phyloP scores from a whole-genome alignment of 1,284 basidiomycete genomes.

The Earliella scabrosa region DNA sequence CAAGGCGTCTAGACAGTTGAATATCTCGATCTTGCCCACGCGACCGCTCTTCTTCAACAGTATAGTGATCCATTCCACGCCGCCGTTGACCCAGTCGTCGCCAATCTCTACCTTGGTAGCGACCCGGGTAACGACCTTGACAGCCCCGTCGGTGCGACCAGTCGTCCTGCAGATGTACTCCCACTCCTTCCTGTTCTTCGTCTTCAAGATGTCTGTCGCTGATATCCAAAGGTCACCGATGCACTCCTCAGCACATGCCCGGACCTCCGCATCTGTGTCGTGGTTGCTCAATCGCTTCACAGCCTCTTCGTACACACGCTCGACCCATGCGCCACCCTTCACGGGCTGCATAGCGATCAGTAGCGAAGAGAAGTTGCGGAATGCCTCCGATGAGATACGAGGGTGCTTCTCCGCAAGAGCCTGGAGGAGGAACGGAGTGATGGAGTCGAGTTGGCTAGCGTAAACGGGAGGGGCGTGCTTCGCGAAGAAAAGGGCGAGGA shows the following conservation, averaged over 20 bases:
- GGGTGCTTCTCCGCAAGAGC: slow-evolving; percentile 77
- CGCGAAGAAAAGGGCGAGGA: slow-evolving; percentile 84
- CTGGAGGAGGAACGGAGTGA: slow-evolving; percentile 78
- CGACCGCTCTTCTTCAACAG: slow-evolving; percentile 84
- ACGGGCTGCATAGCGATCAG: slow-evolving; percentile 67
- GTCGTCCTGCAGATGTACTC: slow-evolving; percentile 80
- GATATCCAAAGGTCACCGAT: slow-evolving; percentile 88
- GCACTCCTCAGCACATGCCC: slow-evolving; percentile 80
- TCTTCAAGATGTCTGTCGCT: slow-evolving; percentile 73
- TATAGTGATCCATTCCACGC: slow-evolving; percentile 77
- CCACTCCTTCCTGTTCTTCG: slow-evolving; percentile 75
- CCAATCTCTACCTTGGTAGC: slow-evolving; percentile 68
- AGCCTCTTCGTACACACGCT: slow-evolving; percentile 77
- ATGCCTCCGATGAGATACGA: slow-evolving; percentile 80
- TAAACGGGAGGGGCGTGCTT: slow-evolving; percentile 79
- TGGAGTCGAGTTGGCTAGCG: slow-evolving; percentile 57
- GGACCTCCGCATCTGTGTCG: slow-evolving; percentile 92
- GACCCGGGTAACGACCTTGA: slow-evolving; percentile 75
- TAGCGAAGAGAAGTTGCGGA: slow-evolving; percentile 78
- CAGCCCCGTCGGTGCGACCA: slow-evolving; percentile 73
- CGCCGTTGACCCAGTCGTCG: slow-evolving; percentile 82
- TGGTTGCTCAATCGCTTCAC: slow-evolving; percentile 73
- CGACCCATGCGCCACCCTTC: slow-evolving; percentile 62
- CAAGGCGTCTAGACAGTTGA: slow-evolving; percentile 79
- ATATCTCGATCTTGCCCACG: slow-evolving; percentile 79